A percentile compares a stretch with the other conserved stretches of the same genome.
Evolutionary conservation across 2,329 filamentous ascomycete genomes (phyloP).

Genomic region (Aspergillus costaricaensis): DNA sequence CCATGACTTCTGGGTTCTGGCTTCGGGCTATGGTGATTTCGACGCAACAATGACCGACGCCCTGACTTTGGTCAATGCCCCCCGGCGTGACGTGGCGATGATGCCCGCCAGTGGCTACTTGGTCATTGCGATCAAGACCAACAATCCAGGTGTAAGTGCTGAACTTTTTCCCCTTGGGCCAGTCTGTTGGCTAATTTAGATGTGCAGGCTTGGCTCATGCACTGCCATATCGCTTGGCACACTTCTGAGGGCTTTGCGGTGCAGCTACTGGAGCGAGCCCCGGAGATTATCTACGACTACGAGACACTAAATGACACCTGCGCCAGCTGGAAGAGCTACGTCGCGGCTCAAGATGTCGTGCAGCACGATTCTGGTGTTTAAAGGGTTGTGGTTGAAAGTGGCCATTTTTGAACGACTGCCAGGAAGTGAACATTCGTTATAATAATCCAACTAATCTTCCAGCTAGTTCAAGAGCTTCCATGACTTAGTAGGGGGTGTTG

Average conservation of each 20-base stretch:
- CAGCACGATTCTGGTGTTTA: neutral
- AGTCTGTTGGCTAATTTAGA: too few relatives aligned
- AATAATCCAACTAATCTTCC: too few relatives aligned
- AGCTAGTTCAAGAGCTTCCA: too few relatives aligned
- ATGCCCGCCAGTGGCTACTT: conserved; percentile 14
- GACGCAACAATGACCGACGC: conserved; percentile 1
- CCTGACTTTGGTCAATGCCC: conserved; percentile 15
- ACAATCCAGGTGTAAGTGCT: conserved; percentile 14
- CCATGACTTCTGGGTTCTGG: conserved; percentile 50
- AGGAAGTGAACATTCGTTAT: too few relatives aligned
- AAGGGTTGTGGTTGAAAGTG: neutral
- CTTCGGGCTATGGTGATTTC: conserved; percentile 44
- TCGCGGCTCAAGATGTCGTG: neutral
- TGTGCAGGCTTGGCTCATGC: conserved; percentile 15
- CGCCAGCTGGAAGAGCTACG: conserved; percentile 3
- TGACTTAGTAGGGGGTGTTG: too few relatives aligned
- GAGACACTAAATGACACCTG: conserved; percentile 1
- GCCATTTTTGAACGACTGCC: too few relatives aligned
- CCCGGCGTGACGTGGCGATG: conserved; percentile 15
- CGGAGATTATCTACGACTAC: conserved; percentile 8
- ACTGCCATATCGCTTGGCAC: conserved; percentile 17
- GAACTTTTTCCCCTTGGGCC: too few relatives aligned
- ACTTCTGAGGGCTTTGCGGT: conserved; percentile 11
- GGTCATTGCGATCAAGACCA: conserved; percentile 13
- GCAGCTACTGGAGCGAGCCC: conserved; percentile 10